Conservation (phyloP, 768 basidiomycete species). For the Lentinula lateritia region DNA sequence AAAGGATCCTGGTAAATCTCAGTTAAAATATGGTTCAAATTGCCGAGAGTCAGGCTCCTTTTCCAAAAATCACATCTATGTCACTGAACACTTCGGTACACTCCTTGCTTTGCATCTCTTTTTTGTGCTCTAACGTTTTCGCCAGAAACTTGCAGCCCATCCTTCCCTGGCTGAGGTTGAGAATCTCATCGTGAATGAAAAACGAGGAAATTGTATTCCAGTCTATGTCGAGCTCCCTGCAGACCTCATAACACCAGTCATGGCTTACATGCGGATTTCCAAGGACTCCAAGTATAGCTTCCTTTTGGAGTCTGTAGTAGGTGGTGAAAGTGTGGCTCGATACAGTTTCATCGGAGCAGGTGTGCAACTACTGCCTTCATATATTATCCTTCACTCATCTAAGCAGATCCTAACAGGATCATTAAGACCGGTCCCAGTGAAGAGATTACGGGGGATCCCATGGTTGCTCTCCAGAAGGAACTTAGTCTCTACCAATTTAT, state of each 20-base stretch:
- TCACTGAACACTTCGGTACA: slow-evolving; percentile 49
- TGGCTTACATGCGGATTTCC: slow-evolving; percentile 90
- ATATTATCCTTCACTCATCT: not conserved
- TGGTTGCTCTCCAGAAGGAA: slow-evolving; percentile 78
- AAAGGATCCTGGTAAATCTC: not conserved
- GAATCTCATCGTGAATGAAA: slow-evolving; percentile 71
- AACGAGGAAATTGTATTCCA: slow-evolving; percentile 88
- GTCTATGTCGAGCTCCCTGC: slow-evolving; percentile 91
- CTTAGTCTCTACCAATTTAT: slow-evolving; percentile 84
- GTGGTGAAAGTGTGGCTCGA: slow-evolving; percentile 85
- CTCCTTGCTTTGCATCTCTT: not conserved
- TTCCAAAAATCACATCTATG: slow-evolving; percentile 1
- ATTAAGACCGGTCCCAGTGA: slow-evolving; percentile 84
- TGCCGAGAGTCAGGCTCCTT: not conserved
- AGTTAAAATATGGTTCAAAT: not conserved
- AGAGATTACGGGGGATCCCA: slow-evolving; percentile 83
- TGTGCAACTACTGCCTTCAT: slow-evolving; percentile 26
- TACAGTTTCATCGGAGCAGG: slow-evolving; percentile 97
- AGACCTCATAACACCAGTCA: slow-evolving; percentile 94
- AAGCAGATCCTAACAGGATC: slow-evolving; percentile 85
- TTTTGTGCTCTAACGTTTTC: not conserved
- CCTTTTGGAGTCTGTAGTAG: slow-evolving; percentile 87
- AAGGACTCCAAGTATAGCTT: slow-evolving; percentile 94
- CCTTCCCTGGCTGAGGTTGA: slow-evolving; percentile 76
- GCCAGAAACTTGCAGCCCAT: slow-evolving; percentile 60